Percentiles rank a stretch among this genome's conserved stretches.
Conservation (phyloP, 257 asterid genomes). For the Solanum ossicruentum region DNA sequence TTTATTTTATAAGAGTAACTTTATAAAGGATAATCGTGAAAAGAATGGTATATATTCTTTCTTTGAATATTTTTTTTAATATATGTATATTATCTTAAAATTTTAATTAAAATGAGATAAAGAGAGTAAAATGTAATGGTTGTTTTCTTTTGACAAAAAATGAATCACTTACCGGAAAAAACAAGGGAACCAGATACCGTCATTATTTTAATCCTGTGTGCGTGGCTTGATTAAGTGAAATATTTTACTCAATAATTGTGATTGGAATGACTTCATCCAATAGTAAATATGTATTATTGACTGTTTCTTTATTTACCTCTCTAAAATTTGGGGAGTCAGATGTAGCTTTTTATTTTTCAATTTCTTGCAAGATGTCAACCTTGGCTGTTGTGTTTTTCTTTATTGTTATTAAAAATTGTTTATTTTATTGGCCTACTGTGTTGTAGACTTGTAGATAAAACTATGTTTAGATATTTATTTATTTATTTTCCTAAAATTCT, state of each 20-base stretch:
- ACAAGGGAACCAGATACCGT: background rate
- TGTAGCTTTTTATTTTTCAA: background rate
- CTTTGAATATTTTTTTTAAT: too few species aligned
- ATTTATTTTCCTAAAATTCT: background rate
- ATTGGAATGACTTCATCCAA: background rate
- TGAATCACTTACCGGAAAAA: background rate
- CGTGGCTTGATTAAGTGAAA: background rate
- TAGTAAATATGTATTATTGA: background rate
- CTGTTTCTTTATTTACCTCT: background rate
- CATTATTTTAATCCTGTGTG: background rate
- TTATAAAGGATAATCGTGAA: too few species aligned
- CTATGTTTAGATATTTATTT: background rate
- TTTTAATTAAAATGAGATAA: too few species aligned
- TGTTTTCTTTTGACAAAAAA: background rate
- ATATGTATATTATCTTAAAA: too few species aligned
- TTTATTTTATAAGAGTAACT: too few species aligned
- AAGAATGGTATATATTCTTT: too few species aligned
- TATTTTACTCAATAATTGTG: background rate
- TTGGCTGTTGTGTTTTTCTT: background rate
- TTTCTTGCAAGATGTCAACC: background rate
- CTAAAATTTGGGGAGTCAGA: background rate
- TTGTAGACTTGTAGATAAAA: background rate
- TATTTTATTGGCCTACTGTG: background rate
- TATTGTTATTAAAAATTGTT: background rate
- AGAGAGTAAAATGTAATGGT: too few species aligned